Percentiles rank a stretch among this genome's conserved stretches.
Evolutionary conservation across 768 basidiomycete genomes (phyloP).

Genomic region (Nevesoporus exiguus): DNA sequence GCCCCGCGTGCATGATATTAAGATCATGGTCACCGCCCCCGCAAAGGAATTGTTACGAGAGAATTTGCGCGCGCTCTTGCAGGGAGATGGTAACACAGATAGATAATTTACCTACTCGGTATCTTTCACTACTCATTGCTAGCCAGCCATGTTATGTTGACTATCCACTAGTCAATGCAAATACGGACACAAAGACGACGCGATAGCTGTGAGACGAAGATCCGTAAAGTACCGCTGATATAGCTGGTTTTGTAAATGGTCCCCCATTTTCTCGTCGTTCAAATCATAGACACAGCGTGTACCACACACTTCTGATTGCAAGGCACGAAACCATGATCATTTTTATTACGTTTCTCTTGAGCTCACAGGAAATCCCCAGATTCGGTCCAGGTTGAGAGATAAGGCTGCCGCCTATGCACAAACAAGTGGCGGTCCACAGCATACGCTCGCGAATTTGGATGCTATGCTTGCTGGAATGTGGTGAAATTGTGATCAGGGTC

Average conservation of each 20-base stretch:
- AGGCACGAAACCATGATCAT: constrained; percentile 60
- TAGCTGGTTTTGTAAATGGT: constrained; percentile 5
- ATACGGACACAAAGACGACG: constrained; percentile 19
- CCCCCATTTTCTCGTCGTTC: not conserved
- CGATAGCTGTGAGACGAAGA: constrained; percentile 12
- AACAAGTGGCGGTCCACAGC: not conserved
- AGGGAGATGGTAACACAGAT: constrained; percentile 8
- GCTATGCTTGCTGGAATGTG: constrained; percentile 41
- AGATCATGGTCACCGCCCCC: not conserved
- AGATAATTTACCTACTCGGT: constrained; percentile 40
- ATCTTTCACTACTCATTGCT: not conserved
- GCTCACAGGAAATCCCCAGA: constrained; percentile 50
- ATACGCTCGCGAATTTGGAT: constrained; percentile 39
- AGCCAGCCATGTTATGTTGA: not conserved
- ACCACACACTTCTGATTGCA: constrained; percentile 44
- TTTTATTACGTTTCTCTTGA: constrained; percentile 53
- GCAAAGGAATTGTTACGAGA: constrained; percentile 9
- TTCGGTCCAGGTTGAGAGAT: constrained; percentile 55
- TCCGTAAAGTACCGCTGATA: constrained; percentile 8
- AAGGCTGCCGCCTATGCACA: constrained; percentile 5
- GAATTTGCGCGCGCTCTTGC: constrained; percentile 5
- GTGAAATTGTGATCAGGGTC: too few relatives aligned
- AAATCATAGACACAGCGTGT: not conserved
- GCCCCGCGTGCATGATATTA: not conserved
- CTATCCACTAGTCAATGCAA: constrained; percentile 16